Evolutionary conservation across 1,284 basidiomycete genomes (phyloP), one percentile per base, ranked within the genome.

Genomic region (Apiotrichum sp.): DNA sequence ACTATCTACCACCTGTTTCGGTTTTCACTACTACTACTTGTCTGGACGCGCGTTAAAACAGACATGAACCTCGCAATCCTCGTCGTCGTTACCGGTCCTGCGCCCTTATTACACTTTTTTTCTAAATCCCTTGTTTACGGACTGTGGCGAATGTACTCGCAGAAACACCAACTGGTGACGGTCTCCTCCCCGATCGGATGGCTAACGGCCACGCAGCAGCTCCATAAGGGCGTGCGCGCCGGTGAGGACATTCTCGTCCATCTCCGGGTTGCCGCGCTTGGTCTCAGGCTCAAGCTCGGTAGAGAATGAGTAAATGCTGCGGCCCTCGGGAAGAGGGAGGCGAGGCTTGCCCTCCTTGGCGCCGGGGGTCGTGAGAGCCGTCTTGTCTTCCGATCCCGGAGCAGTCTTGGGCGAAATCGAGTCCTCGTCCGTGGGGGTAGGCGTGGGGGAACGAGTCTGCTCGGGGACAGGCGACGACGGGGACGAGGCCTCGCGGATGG

Each of bases 211-310:
- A 29, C 52, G 50, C 44, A 62, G 44, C 43, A 62, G 50, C 50
- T 62, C 57, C 61, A 62, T 59, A 32, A 62, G 53, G 31, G 61
- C 61, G 22, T 62, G 61, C n/a, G 61, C 61, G 42, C 61, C 61
- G 3, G 58, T 57, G 22, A 62, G 38, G 32, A 62, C 61, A 38
- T 59, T 57, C 53, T 62, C 61, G 48, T 62, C 61, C 61, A 62
- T 62, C 56, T 62, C 61, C 33, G 47, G 55, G 29, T 52, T 49
- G 31, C 61, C 61, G 46, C 58, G 57, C 53, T 59, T 59, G 11
- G 55, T 56, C 55, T 62, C 55, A 32, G 61, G 61, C 56, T 62
- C 61, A 45, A 62, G 58, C 53, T 55, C 61, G 29, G 55, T 62
- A 33, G 57, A 59, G 51, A 62, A 59, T 45, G 57, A 59, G 56